Evolutionary conservation across 306 rosid genomes (phyloP).

Genomic region (Chamaecrista fasciculata): DNA sequence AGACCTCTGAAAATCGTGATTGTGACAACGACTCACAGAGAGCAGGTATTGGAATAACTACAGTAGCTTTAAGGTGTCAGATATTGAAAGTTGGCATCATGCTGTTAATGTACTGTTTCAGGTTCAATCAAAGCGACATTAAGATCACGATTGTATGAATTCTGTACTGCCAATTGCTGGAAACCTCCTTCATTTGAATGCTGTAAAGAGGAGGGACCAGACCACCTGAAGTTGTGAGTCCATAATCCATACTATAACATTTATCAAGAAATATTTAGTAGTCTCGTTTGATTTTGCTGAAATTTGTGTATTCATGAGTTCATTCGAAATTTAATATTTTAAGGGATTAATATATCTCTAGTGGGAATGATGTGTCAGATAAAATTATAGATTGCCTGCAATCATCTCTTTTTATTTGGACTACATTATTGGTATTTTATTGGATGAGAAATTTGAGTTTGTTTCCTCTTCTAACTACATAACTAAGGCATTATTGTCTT

Average conservation of each 20-base stretch:
- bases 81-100: not conserved
- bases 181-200: slow-evolving; percentile 65
- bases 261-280: not conserved
- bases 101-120: slow-evolving; percentile 30
- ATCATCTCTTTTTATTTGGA: no score
- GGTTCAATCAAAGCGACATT: slow-evolving; percentile 47
- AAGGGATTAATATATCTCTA: not conserved
- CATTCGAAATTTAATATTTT: not conserved
- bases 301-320: not conserved
- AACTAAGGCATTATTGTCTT: no score
- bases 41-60: slow-evolving; percentile 41
- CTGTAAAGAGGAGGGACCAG: slow-evolving; percentile 77
- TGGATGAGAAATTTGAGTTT: not conserved
- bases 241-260: slow-evolving; percentile 12
- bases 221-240: slow-evolving; percentile 60
- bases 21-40: slow-evolving; percentile 27
- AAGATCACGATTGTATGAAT: slow-evolving; percentile 59
- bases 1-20: slow-evolving; percentile 31
- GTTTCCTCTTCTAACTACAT: no score
- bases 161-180: slow-evolving; percentile 71
- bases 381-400: not conserved
- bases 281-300: not conserved
- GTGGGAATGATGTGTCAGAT: not conserved
- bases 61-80: slow-evolving; percentile 21
- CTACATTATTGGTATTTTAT: no score